Conservation (phyloP, 169 alveolate genomes). For the Pseudocohnilembus persalinus region DNA sequence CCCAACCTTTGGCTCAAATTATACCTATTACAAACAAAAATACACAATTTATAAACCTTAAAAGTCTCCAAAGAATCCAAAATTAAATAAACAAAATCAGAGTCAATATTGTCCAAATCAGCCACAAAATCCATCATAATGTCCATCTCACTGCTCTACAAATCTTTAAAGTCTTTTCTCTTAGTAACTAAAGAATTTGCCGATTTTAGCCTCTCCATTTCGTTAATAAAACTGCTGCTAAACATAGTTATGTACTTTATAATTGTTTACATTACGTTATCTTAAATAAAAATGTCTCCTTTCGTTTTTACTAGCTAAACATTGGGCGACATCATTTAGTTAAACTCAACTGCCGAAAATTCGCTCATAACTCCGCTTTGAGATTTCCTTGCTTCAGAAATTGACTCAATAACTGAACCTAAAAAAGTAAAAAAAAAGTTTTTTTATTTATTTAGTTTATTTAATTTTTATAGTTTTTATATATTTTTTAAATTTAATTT, state of each 20-base stretch:
- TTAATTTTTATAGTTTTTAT: too few species aligned
- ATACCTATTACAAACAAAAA: slow-evolving; percentile 77
- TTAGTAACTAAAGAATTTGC: slow-evolving; percentile 35
- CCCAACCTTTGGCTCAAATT: slow-evolving; percentile 54
- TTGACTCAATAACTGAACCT: slow-evolving; percentile 55
- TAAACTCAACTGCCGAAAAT: slow-evolving; percentile 27
- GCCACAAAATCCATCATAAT: slow-evolving; percentile 44
- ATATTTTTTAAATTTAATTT: too few species aligned
- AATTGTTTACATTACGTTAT: slow-evolving; percentile 58
- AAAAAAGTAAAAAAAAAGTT: too few species aligned
- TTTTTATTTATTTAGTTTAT: too few species aligned
- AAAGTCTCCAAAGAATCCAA: slow-evolving; percentile 67
- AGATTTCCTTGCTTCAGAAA: slow-evolving; percentile 12
- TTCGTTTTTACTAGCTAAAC: slow-evolving; percentile 50
- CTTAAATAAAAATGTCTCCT: slow-evolving; percentile 68
- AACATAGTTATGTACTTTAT: slow-evolving; percentile 62
- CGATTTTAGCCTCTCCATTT: slow-evolving; percentile 48
- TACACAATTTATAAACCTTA: slow-evolving; percentile 59
- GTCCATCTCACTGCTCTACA: slow-evolving; percentile 4
- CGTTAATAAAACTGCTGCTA: slow-evolving; percentile 55
- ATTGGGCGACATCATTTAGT: slow-evolving; percentile 17
- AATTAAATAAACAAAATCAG: slow-evolving; percentile 49
- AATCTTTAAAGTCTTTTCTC: slow-evolving; percentile 2
- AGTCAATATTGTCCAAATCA: slow-evolving; percentile 66
- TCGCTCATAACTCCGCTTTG: slow-evolving; percentile 25